Conservation (phyloP, 805 yeast species). For the Zygotorulaspora danielsina region DNA sequence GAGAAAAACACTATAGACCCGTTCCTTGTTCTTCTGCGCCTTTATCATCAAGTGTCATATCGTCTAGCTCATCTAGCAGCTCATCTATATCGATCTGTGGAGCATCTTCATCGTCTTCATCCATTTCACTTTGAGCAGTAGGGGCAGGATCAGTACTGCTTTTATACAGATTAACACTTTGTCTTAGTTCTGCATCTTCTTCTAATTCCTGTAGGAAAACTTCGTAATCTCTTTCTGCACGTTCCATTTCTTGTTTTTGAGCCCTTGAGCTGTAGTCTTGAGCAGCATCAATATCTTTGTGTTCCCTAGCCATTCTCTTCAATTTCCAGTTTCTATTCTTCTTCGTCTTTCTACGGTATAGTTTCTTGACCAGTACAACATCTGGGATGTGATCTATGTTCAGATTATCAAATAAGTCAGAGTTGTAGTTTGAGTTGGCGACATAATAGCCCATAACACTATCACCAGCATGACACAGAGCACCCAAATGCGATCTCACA, state of each 20-base stretch:
- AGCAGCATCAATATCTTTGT: conserved; percentile 77
- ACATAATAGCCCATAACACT: conserved; percentile 88
- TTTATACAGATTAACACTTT: conserved; percentile 84
- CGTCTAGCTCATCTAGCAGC: conserved; percentile 90
- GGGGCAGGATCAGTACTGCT: conserved; percentile 36
- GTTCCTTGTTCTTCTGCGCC: conserved; percentile 12
- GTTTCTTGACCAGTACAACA: conserved; percentile 83
- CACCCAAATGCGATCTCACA: conserved; percentile 90
- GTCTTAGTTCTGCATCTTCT: conserved; percentile 93
- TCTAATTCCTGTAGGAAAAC: conserved; percentile 93
- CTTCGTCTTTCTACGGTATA: conserved; percentile 73
- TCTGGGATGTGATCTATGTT: conserved; percentile 69
- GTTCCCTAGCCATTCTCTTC: conserved; percentile 97
- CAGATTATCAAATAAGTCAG: conserved; percentile 72
- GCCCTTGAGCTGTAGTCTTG: conserved; percentile 58
- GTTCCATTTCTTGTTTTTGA: conserved; percentile 82
- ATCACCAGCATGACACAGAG: conserved; percentile 93
- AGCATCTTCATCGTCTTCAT: conserved; percentile 70
- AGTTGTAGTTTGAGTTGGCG: conserved; percentile 81
- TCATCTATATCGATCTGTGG: conserved; percentile 90
- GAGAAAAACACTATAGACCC: neutral
- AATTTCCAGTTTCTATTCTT: conserved; percentile 83
- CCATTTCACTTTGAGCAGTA: conserved; percentile 38
- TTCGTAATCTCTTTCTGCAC: conserved; percentile 93
- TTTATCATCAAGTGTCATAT: conserved; percentile 72